phyloP scores from a whole-genome alignment of 2,329 filamentous ascomycete species.

The Knufia petricola region DNA sequence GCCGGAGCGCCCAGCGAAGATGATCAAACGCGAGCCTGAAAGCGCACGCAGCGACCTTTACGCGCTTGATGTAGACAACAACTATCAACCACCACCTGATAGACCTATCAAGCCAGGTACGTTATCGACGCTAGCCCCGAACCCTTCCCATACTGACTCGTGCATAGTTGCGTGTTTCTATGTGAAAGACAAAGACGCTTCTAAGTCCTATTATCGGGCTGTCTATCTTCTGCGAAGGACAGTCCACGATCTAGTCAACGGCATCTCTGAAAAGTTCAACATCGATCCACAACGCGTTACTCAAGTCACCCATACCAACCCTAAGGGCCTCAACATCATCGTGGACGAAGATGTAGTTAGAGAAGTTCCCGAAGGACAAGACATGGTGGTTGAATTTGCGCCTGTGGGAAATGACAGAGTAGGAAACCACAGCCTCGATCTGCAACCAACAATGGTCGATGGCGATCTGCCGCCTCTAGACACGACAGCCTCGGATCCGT shows the following conservation, averaged over 20 bases:
- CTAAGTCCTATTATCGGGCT: slow-evolving; percentile 62
- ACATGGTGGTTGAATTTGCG: slow-evolving; percentile 65
- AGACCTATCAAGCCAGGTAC: slow-evolving; percentile 56
- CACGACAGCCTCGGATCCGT: slow-evolving; percentile 16
- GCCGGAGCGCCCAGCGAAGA: slow-evolving; percentile 15
- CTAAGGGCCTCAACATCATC: slow-evolving; percentile 68
- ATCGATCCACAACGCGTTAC: slow-evolving; percentile 64
- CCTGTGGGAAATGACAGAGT: slow-evolving; percentile 45
- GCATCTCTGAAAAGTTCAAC: slow-evolving; percentile 69
- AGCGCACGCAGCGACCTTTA: slow-evolving; percentile 16
- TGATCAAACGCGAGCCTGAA: slow-evolving; percentile 14
- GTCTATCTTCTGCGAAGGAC: slow-evolving; percentile 75
- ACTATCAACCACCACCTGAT: slow-evolving; percentile 65
- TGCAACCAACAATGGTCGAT: slow-evolving; percentile 11
- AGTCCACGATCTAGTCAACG: slow-evolving; percentile 60
- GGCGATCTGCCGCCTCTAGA: slow-evolving; percentile 14
- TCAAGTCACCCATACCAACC: slow-evolving; percentile 61
- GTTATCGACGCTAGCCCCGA: slow-evolving; percentile 22
- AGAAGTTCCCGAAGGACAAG: slow-evolving; percentile 79
- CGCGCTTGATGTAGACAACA: slow-evolving; percentile 68
- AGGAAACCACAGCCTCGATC: slow-evolving; percentile 17
- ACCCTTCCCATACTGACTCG: slow-evolving; percentile 26
- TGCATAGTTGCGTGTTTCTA: slow-evolving; percentile 76
- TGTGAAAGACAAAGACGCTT: slow-evolving; percentile 46
- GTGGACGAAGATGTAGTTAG: slow-evolving; percentile 84